These are phyloP conservation scores for Colletotrichum limetticola DNA, from an alignment of 2,329 filamentous ascomycete genomes.

Conservation along the genomic window DNA sequence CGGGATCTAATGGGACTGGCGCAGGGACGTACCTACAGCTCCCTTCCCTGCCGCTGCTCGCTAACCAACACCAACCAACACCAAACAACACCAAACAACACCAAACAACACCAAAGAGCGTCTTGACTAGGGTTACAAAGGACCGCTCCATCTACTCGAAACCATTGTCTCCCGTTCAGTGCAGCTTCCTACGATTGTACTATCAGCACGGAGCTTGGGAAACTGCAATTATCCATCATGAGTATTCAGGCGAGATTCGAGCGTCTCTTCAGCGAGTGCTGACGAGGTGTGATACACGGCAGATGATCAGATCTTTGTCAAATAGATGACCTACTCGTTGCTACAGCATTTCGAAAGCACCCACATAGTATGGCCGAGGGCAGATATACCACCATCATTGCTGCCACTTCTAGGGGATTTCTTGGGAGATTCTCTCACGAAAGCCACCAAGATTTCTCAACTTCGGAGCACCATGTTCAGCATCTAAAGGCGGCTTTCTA, in stretches of 20 bases:
- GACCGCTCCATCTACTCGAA: background rate
- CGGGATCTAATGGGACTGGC: background rate
- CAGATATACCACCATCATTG: background rate
- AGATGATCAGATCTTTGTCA: background rate
- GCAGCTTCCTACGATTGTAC: background rate
- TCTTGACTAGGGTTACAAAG: too few species aligned
- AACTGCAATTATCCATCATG: too few species aligned
- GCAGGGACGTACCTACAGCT: constrained; percentile 7
- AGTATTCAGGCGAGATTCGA: background rate
- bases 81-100: background rate
- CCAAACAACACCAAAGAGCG: background rate
- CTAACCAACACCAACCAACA: background rate
- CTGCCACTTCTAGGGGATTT: background rate
- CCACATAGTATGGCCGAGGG: background rate
- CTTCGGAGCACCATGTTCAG: too few species aligned
- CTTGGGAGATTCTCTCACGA: background rate
- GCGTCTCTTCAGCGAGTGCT: too few species aligned
- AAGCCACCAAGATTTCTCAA: background rate
- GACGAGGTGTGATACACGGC: background rate
- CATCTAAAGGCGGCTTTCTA: constrained; percentile 20
- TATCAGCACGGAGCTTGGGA: too few species aligned
- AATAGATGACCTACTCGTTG: background rate
- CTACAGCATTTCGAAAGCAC: background rate
- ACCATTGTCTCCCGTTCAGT: background rate
- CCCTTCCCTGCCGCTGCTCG: background rate